Percentiles rank a stretch among this genome's conserved stretches.
phyloP scores from a whole-genome alignment of 2,329 filamentous ascomycete species.

The Blastomyces silverae region DNA sequence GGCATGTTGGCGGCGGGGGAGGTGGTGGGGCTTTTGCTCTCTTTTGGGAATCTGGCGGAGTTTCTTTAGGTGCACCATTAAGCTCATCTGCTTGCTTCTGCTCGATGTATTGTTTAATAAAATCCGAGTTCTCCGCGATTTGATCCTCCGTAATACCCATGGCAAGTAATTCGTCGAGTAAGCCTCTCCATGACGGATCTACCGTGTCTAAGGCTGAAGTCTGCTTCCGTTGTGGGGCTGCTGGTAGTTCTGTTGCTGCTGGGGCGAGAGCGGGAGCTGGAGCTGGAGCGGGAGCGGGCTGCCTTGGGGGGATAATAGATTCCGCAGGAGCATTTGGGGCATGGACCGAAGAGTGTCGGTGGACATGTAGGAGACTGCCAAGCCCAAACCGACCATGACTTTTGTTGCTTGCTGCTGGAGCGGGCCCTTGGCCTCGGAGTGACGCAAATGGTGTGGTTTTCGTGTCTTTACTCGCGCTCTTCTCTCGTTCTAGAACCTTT shows the following conservation, averaged over 20 bases:
- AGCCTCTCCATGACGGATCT: constrained; percentile 56
- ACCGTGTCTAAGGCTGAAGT: constrained; percentile 48
- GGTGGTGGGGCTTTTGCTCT: constrained; percentile 54
- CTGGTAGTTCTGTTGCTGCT: constrained; percentile 28
- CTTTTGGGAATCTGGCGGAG: constrained; percentile 42
- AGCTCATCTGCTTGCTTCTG: constrained; percentile 52
- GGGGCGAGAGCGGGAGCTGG: constrained; percentile 16
- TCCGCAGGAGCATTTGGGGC: constrained; percentile 34
- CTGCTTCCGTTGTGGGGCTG: constrained; percentile 30
- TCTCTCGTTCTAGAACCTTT: constrained; percentile 94
- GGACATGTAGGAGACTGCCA: constrained; percentile 43
- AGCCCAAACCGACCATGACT: constrained; percentile 48
- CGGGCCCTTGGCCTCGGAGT: constrained; percentile 43
- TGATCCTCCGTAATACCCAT: constrained; percentile 65
- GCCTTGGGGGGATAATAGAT: constrained; percentile 45
- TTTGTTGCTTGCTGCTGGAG: constrained; percentile 41
- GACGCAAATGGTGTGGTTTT: constrained; percentile 65
- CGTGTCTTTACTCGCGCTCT: constrained; percentile 87
- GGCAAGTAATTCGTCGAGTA: constrained; percentile 54
- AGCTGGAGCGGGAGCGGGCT: constrained; percentile 21
- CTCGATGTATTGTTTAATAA: constrained; percentile 61
- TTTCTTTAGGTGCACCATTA: constrained; percentile 36
- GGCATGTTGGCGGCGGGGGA: constrained; percentile 50
- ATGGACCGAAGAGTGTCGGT: constrained; percentile 44
- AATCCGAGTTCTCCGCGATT: constrained; percentile 60